Conservation (phyloP, 192 early-diverging fungal species). For the Coemansia sp. region DNA sequence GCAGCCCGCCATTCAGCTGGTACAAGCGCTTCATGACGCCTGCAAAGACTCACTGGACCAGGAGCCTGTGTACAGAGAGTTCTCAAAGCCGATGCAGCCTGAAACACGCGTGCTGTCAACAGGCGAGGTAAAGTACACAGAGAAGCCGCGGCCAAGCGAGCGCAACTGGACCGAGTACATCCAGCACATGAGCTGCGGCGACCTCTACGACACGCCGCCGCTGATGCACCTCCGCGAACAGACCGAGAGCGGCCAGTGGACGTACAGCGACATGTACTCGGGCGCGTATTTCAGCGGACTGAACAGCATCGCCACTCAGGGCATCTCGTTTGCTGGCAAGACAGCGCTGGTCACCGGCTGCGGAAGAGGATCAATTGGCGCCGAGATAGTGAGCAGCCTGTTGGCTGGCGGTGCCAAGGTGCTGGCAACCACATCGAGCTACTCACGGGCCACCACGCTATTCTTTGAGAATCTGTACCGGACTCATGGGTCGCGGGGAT, state of each 20-base stretch:
- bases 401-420: conserved; percentile 91
- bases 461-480: conserved; percentile 85
- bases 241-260: conserved; percentile 55
- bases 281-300: conserved; percentile 74
- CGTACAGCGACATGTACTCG: conserved; percentile 69
- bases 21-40: conserved; percentile 68
- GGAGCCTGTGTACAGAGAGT: conserved; percentile 82
- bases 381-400: conserved; percentile 82
- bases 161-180: conserved; percentile 85
- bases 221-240: conserved; percentile 21
- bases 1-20: conserved; percentile 53
- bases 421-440: conserved; percentile 89
- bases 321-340: conserved; percentile 80
- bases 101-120: conserved; percentile 66
- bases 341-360: conserved; percentile 88
- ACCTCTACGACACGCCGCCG: conserved; percentile 20
- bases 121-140: conserved; percentile 77
- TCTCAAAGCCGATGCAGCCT: conserved; percentile 75
- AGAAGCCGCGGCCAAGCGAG: conserved; percentile 70
- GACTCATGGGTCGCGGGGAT: conserved; percentile 78
- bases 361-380: conserved; percentile 88
- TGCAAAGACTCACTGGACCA: conserved; percentile 68
- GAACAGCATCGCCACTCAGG: conserved; percentile 65
- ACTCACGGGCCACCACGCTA: conserved; percentile 58
- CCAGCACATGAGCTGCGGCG: conserved; percentile 61